Percentiles rank a stretch among this genome's conserved stretches.
Evolutionary conservation across 164 flowering plant genomes (phyloP).

Genomic region (Hamamelis virginiana): DNA sequence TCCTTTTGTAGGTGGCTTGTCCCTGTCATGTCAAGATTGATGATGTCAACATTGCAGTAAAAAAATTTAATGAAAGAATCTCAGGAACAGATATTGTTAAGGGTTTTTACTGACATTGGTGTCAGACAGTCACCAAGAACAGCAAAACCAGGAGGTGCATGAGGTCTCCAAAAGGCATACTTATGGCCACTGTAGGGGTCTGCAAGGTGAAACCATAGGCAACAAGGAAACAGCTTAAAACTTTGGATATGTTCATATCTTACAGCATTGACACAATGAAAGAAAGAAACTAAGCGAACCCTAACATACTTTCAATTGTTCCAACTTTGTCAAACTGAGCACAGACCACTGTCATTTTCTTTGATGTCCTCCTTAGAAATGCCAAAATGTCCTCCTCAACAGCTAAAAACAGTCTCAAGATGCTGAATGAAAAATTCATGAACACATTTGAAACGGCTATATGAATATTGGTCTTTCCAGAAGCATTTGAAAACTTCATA

Average conservation of each 20-base stretch:
- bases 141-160: conserved; percentile 93
- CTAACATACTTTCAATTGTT: conserved; percentile 56
- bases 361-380: conserved; percentile 78
- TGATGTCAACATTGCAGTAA: conserved; percentile 3
- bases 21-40: conserved; percentile 43
- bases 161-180: conserved; percentile 91
- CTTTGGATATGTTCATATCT: not conserved
- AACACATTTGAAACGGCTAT: conserved; percentile 77
- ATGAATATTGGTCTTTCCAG: conserved; percentile 82
- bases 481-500: conserved; percentile 62
- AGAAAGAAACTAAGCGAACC: not conserved
- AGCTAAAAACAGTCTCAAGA: conserved; percentile 82
- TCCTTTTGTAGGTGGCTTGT: conserved; percentile 93
- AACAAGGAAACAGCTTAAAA: conserved; percentile 5
- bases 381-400: conserved; percentile 91
- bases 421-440: conserved; percentile 95
- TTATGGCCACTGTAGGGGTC: conserved; percentile 56
- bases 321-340: conserved; percentile 90
- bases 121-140: conserved; percentile 93
- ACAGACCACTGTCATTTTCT: conserved; percentile 73
- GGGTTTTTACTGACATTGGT: conserved; percentile 66
- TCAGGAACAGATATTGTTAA: not conserved
- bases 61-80: not conserved
- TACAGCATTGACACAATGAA: not conserved
- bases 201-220: conserved; percentile 29